Base-by-base conservation (phyloP, 345 rosid species). In the Bruguiera gymnorhiza region DNA sequence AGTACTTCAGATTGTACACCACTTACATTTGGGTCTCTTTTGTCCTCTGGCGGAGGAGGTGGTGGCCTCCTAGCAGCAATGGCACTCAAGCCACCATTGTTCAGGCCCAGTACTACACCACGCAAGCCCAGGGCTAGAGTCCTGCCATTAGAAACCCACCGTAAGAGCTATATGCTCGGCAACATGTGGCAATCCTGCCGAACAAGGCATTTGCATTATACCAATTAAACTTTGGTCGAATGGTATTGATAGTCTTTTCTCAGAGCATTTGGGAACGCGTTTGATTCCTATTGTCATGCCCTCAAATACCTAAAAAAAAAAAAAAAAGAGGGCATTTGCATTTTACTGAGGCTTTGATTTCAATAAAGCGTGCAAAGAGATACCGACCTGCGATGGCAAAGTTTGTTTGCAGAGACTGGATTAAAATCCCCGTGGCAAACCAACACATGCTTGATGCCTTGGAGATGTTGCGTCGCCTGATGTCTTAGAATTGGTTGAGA, bases 1-100 rank as follows among this genome's bases (percentile, higher is more conserved):
- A 89, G 68, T 31, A 91, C 83, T 73, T 88, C 88, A 2, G 96
- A 97, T 70, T 75, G 90, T 43, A 89, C 80, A 9, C 96, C 96
- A 20, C 85, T 89, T 75, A 89, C 70, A 68, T 67, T 87, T 0
- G 90, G 98, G 76, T 88, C 92, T 69, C 81, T 81, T 72, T 86
- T 89, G 87, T 91, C 93, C 69, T 0, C 48, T 0, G 89, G 89
- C 2, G 58, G 58, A 51, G 93, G 88, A 0, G 92, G 85, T 0
- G 93, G 91, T 0, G 93, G 88, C 79, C 90, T 79, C 72, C 83
- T 84, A 13, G 96, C 92, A 0, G 92, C 96, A 66, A 69, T 77
- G 4, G 91, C 89, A 8, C 60, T 76, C 46, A 60, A 51, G 8
- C 72, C 82, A 54, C 79, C 80, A 1, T 72, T 24, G 57, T 43